Base-by-base conservation (phyloP, 2,329 filamentous ascomycete genomes). In the Aureobasidium leucospermi region DNA sequence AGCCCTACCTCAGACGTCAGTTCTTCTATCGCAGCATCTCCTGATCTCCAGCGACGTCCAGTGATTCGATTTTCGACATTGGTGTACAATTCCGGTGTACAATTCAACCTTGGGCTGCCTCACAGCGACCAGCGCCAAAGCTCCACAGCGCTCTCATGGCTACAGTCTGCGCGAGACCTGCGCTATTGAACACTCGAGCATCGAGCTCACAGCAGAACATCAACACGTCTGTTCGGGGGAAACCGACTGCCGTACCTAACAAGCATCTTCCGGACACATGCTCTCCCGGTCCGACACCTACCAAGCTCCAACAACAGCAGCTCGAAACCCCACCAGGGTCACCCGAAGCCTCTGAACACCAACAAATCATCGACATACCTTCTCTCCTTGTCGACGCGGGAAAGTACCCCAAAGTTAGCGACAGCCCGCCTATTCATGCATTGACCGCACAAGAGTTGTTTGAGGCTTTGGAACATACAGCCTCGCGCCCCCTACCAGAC, bases 251-350 rank as follows among this genome's bases (percentile, higher is more conserved):
- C 28, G 68, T 80, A 2, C 90, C 91, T 9, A 96, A 96, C 75
- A 96, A 94, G 74, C 90, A 96, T 74, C 79, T 96, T 28, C 91
- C 92, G n/a, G 41, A 56, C 8, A 78, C 87, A 66, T 96, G 90
- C 74, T 88, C 90, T n/a, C 84, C 91, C 1, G 91, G 91, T 1
- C 87, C 89, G 2, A 70, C 72, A 15, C 63, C 83, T 77, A 64
- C 78, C 67, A 80, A 79, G 65, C 74, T 36, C 69, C 74, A 47
- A 78, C 76, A 31, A 23, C 42, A 43, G 32, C 55, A 58, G 43
- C 43, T 47, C 28, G 34, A 58, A 13, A 58, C 55, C 13, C 78
- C 79, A 13, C 78, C 78, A 36, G 72, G 70, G 7, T 90, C 89
- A 28, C 88, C 84, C 3, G 79, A 79, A 1, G 71, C 85, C 13